These are phyloP conservation scores for Pluteus cervinus DNA, from an alignment of 768 basidiomycete species.

Conservation along the genomic window DNA sequence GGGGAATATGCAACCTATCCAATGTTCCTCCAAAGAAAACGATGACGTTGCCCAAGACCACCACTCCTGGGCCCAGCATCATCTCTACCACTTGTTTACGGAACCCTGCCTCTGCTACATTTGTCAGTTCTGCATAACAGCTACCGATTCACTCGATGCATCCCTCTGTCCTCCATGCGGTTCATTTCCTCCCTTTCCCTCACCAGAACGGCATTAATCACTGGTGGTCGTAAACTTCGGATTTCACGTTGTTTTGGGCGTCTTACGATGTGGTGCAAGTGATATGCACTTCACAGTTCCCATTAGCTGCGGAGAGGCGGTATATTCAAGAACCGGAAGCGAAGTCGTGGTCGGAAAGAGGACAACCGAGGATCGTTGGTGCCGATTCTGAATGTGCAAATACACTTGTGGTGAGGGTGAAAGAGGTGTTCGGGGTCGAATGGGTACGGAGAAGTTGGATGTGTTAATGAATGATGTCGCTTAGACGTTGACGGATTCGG, in stretches of 20 bases:
- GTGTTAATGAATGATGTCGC: constrained; percentile 30
- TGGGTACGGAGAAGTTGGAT: constrained; percentile 17
- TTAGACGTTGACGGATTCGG: constrained; percentile 26
- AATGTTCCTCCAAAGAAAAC: neutral
- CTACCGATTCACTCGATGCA: constrained; percentile 16
- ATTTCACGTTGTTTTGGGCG: constrained; percentile 22
- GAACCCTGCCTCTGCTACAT: constrained; percentile 20
- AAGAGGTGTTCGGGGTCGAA: constrained; percentile 14
- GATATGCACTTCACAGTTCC: constrained; percentile 26
- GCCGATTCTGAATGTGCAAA: constrained; percentile 28
- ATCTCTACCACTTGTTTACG: neutral
- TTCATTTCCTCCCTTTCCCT: constrained; percentile 19
- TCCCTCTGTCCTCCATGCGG: constrained; percentile 21
- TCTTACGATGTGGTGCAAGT: constrained; percentile 24
- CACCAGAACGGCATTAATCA: constrained; percentile 22
- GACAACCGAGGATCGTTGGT: constrained; percentile 21
- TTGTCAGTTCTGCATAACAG: constrained; percentile 15
- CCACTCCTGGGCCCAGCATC: neutral
- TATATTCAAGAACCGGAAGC: constrained; percentile 23
- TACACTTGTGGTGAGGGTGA: constrained; percentile 19
- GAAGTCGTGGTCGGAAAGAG: constrained; percentile 17
- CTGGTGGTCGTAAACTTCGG: constrained; percentile 28
- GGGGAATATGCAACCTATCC: constrained; percentile 2
- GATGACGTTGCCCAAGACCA: neutral
- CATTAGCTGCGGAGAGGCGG: constrained; percentile 23